Conservation (phyloP, 352 stramenopile genomes). For the Pythium periplocum region DNA sequence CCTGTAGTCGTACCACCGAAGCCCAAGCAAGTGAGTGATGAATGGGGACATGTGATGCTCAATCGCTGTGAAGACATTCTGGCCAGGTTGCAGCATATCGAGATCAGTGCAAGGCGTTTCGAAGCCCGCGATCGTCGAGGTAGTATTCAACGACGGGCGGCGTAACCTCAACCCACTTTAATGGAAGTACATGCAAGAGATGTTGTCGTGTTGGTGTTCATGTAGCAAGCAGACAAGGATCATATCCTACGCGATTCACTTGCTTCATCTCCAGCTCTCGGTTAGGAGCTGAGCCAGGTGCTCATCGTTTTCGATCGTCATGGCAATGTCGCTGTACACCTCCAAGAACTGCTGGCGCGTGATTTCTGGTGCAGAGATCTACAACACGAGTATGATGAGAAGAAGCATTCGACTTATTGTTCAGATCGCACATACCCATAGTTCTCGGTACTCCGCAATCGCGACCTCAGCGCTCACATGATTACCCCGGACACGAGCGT, state of each 20-base stretch:
- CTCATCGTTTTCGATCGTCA: conserved; percentile 44
- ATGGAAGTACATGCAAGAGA: too few species aligned
- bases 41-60: conserved; percentile 30
- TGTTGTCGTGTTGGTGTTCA: too few species aligned
- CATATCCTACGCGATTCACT: too few species aligned
- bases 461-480: conserved; percentile 31
- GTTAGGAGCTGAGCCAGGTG: conserved; percentile 64
- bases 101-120: conserved; percentile 22
- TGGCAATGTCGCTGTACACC: conserved; percentile 68
- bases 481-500: conserved; percentile 42
- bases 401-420: neutral
- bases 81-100: conserved; percentile 34
- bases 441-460: conserved; percentile 30
- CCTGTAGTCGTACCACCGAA: too few species aligned
- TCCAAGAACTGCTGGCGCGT: conserved; percentile 56
- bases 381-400: neutral
- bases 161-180: too few species aligned
- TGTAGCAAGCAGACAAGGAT: too few species aligned
- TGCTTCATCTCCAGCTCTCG: conserved; percentile 57
- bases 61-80: conserved; percentile 37
- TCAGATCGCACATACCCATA: conserved; percentile 23
- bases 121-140: too few species aligned
- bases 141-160: too few species aligned
- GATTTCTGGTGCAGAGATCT: conserved; percentile 23
- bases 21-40: neutral